Evolutionary conservation across 2,329 filamentous ascomycete genomes (phyloP).

Genomic region (Pseudogymnoascus sp.): DNA sequence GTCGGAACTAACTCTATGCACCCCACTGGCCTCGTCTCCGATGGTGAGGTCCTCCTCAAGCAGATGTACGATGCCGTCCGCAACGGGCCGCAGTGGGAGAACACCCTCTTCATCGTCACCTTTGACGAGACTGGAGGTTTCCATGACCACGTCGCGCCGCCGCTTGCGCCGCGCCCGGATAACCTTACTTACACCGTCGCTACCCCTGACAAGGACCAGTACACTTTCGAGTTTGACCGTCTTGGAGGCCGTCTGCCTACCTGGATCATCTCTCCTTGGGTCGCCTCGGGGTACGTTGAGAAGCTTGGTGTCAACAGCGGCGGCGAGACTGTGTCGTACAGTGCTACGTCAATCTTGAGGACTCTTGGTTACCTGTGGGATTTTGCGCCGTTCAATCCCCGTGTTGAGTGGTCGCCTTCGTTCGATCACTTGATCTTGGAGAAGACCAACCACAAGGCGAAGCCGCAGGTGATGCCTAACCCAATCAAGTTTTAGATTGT

Average conservation of each 20-base stretch:
- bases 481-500: neutral
- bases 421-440: constrained; percentile 9
- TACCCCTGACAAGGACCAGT: constrained; percentile 28
- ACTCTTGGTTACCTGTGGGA: constrained; percentile 34
- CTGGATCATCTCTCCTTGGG: constrained; percentile 36
- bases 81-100: constrained; percentile 29
- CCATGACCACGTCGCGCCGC: constrained; percentile 30
- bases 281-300: constrained; percentile 33
- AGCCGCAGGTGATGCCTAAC: neutral
- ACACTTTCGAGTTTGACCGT: constrained; percentile 33
- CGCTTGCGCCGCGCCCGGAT: constrained; percentile 27
- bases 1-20: constrained; percentile 30
- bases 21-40: constrained; percentile 28
- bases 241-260: constrained; percentile 36
- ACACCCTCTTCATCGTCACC: constrained; percentile 28
- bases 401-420: constrained; percentile 9
- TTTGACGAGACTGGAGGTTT: constrained; percentile 32
- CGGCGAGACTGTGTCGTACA: constrained; percentile 27
- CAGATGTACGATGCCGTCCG: constrained; percentile 30
- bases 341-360: constrained; percentile 33
- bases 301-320: constrained; percentile 29
- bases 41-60: constrained; percentile 30
- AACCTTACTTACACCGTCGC: constrained; percentile 29
- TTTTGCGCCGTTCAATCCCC: constrained; percentile 5
- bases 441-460: neutral